Evolutionary conservation across 306 rosid genomes (phyloP).

Genomic region (Prinsepia uniflora): DNA sequence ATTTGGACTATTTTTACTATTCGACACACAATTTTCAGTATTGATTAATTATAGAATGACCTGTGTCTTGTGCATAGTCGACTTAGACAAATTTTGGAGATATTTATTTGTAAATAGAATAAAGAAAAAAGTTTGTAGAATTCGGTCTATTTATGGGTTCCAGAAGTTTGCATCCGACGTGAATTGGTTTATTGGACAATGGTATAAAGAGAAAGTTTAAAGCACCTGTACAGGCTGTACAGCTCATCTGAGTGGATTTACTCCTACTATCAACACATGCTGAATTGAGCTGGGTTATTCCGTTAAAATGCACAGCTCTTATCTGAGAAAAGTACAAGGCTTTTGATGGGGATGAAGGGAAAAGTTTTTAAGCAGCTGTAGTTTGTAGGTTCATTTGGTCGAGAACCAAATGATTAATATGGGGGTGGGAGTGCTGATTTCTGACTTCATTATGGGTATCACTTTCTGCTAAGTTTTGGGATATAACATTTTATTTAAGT

Average conservation of each 20-base stretch:
- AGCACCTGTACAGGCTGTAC: too few relatives aligned
- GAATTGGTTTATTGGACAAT: background rate
- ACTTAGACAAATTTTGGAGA: background rate
- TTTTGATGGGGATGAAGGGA: background rate
- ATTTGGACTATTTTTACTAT: background rate
- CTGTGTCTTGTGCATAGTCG: background rate
- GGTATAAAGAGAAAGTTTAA: background rate
- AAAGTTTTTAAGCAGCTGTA: background rate
- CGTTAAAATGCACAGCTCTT: background rate
- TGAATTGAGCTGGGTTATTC: background rate
- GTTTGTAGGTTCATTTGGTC: background rate
- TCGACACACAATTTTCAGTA: background rate
- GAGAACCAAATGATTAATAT: background rate
- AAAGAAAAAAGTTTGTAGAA: background rate
- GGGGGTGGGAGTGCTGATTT: background rate
- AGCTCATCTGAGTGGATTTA: background rate
- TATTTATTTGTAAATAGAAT: background rate
- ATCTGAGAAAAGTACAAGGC: too few relatives aligned
- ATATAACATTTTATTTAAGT: background rate
- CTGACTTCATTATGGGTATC: background rate
- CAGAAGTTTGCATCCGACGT: background rate
- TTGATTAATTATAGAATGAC: background rate
- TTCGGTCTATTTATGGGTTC: background rate
- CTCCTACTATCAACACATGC: background rate
- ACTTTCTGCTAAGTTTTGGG: background rate